Conservation (phyloP, 2,329 filamentous ascomycete genomes). For the Domatiomyces catenatus region DNA sequence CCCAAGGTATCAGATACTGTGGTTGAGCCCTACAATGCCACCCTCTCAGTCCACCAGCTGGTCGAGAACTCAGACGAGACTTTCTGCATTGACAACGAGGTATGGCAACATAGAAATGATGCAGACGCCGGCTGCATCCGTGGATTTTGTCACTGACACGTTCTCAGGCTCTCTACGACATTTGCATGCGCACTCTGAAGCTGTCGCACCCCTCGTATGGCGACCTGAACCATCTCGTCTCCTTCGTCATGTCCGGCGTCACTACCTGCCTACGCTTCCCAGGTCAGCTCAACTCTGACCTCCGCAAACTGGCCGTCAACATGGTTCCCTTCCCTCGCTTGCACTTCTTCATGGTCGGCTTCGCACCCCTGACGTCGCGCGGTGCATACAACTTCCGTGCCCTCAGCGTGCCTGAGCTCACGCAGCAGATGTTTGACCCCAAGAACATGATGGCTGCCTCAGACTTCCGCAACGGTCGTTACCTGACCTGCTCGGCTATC, state of each 20-base stretch:
- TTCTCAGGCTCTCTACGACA: slow-evolving; percentile 78
- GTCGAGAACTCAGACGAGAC: slow-evolving; percentile 99
- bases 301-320: slow-evolving; percentile 98
- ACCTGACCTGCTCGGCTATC: slow-evolving; percentile 98
- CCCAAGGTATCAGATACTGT: slow-evolving; percentile 99
- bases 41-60: slow-evolving; percentile 94
- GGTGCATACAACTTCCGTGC: slow-evolving; percentile 91
- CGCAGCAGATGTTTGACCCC: slow-evolving; percentile 99
- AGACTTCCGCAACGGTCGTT: slow-evolving; percentile 98
- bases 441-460: slow-evolving; percentile 99
- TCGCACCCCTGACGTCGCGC: slow-evolving; percentile 91
- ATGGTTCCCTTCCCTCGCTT: slow-evolving; percentile 99
- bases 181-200: slow-evolving; percentile 99
- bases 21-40: slow-evolving; percentile 99
- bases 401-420: slow-evolving; percentile 92
- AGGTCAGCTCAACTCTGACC: slow-evolving; percentile 98
- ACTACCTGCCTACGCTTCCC: slow-evolving; percentile 98
- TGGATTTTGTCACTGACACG: slow-evolving; percentile 9
- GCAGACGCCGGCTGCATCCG: neutral
- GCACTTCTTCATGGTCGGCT: slow-evolving; percentile 99
- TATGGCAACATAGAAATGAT: slow-evolving; percentile 19
- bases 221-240: slow-evolving; percentile 98
- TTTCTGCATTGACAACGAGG: slow-evolving; percentile 99
- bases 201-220: slow-evolving; percentile 96
- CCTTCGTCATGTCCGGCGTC: slow-evolving; percentile 98